phyloP scores from a whole-genome alignment of 208 protist species.

The Acanthamoeba pearcei region DNA sequence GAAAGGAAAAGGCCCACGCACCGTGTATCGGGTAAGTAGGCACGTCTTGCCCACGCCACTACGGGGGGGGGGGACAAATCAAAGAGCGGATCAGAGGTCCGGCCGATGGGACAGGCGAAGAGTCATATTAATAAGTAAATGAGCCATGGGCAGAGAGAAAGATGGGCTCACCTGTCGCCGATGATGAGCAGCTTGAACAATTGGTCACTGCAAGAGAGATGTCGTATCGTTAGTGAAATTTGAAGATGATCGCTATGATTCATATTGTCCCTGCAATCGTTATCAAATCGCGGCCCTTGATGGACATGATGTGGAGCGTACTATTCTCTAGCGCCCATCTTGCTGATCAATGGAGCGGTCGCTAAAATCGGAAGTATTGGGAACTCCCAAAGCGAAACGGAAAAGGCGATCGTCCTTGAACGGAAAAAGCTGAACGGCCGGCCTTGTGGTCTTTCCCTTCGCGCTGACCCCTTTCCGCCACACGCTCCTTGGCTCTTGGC shows the following conservation, averaged over 20 bases:
- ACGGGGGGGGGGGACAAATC: neutral
- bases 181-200: conserved; percentile 58
- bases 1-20: neutral
- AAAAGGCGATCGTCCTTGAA: neutral
- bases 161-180: conserved; percentile 10
- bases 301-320: neutral
- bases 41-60: conserved; percentile 68
- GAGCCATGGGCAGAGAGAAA: no score
- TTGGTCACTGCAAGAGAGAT: conserved; percentile 1
- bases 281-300: no score
- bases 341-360: neutral
- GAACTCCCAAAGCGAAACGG: no score
- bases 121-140: neutral
- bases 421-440: no score
- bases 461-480: no score
- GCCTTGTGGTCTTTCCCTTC: no score
- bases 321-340: neutral
- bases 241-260: no score
- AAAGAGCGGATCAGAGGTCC: neutral
- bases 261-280: no score
- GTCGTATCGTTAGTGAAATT: no score
- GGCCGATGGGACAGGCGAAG: neutral
- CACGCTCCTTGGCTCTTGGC: no score
- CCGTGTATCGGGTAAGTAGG: conserved; percentile 16
- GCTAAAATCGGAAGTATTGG: no score